Base-by-base conservation (phyloP, 345 rosid genomes). In the Linum trigynum region DNA sequence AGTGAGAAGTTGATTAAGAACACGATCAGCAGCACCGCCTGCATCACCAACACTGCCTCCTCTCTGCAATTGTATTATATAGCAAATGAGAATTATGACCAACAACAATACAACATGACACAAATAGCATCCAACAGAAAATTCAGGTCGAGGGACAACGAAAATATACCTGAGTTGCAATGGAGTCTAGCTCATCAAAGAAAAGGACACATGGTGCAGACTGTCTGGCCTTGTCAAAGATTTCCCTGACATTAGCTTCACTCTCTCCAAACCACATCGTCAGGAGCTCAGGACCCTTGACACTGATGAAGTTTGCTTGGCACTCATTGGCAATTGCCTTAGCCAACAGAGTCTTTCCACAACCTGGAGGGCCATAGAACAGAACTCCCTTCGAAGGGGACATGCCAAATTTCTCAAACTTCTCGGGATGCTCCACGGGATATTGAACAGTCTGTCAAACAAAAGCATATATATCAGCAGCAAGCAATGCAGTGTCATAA, bases 251-350 rank as follows among this genome's bases (percentile, higher is more conserved):
- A 67, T 86, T 86, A 23, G 84, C 92, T 59, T 86, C 92, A 71
- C 92, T 86, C 77, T 86, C 92, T 58, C 92, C 92, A 66, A 86
- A 86, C 87, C 88, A 86, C 92, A 86, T 84, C 12, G 87, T 86
- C 15, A 86, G 80, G n/a, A 84, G 78, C 71, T 86, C 89, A 35
- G 88, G 88, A 23, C 91, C 91, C 68, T 86, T 86, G 68, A 86
- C 65, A 55, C 88, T 86, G 41, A 84, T 86, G 75, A 86, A 86
- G 79, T 86, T 86, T 32, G 89, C 88, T 75, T 84, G 92, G 70
- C 87, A 84, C 69, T 84, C 86, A 63, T 76, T 86, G 3, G 92
- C 92, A 15, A 86, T 86, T 39, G 89, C 89, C 66, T 84, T 84
- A 1, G 89, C 89, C 66, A 84, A 78, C 1, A 86, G 84, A 32